These are phyloP conservation scores for Typha latifolia DNA, from an alignment of 176 grass and related monocot genomes.

Conservation along the genomic window DNA sequence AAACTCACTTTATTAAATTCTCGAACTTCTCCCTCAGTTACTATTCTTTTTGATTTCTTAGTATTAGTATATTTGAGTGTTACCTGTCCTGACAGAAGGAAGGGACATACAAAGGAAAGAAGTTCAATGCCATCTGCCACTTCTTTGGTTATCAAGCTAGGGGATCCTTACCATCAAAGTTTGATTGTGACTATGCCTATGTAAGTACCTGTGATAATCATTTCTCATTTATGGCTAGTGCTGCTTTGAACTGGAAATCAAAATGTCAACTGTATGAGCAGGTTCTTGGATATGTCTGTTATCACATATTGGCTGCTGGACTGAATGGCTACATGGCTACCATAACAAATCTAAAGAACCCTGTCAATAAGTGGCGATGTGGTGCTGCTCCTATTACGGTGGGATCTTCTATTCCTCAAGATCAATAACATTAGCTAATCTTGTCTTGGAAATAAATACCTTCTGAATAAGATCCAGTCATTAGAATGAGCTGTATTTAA, in stretches of 20 bases:
- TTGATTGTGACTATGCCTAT: slow-evolving; percentile 98
- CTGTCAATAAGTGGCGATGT: slow-evolving; percentile 89
- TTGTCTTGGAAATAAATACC: background rate
- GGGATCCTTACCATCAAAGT: slow-evolving; percentile 90
- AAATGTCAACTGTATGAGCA: slow-evolving; percentile 8
- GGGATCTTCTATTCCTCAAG: slow-evolving; percentile 11
- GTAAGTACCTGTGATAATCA: slow-evolving; percentile 30
- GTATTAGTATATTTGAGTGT: background rate
- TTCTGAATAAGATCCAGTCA: background rate
- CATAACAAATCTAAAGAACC: slow-evolving; percentile 94
- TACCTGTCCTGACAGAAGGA: slow-evolving; percentile 55
- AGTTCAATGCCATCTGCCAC: slow-evolving; percentile 96
- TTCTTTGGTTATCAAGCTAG: slow-evolving; percentile 99
- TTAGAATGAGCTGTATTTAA: background rate
- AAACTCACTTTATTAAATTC: background rate
- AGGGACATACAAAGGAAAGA: slow-evolving; percentile 96
- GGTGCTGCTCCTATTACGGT: slow-evolving; percentile 96
- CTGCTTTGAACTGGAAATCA: slow-evolving; percentile 1
- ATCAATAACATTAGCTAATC: background rate
- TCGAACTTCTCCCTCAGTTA: background rate
- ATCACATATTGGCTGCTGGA: slow-evolving; percentile 86
- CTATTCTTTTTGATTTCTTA: background rate
- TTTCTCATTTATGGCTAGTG: slow-evolving; percentile 5
- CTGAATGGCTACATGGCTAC: slow-evolving; percentile 98
- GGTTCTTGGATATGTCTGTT: slow-evolving; percentile 94